phyloP scores from a whole-genome alignment of 2,329 filamentous ascomycete species.

The Teratosphaeriaceae sp. region DNA sequence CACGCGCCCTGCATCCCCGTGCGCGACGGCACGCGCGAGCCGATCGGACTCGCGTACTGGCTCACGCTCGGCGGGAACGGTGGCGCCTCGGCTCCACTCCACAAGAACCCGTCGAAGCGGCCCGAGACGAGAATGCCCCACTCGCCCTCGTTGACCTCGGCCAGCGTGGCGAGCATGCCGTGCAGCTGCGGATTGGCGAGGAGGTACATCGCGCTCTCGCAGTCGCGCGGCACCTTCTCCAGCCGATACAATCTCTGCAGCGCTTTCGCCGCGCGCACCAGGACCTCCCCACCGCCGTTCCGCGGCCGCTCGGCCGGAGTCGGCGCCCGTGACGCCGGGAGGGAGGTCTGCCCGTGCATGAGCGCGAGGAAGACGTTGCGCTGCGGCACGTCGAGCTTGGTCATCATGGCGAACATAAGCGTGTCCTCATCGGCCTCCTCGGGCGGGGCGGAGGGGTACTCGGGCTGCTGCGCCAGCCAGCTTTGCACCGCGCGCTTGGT shows the following conservation, averaged over 20 bases:
- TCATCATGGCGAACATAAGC: conserved; percentile 85
- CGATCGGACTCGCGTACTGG: conserved; percentile 20
- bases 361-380: conserved; percentile 78
- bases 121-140: conserved; percentile 95
- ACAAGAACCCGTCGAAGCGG: conserved; percentile 90
- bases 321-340: conserved; percentile 54
- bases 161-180: conserved; percentile 77
- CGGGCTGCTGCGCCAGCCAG: conserved; percentile 78
- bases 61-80: conserved; percentile 28
- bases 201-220: conserved; percentile 78
- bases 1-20: too few species aligned
- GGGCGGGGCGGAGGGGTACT: conserved; percentile 65
- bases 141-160: conserved; percentile 83
- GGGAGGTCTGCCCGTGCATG: conserved; percentile 52
- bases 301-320: conserved; percentile 47
- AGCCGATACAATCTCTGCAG: conserved; percentile 82
- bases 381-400: conserved; percentile 69
- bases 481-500: conserved; percentile 85
- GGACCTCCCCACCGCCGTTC: conserved; percentile 44
- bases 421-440: conserved; percentile 94
- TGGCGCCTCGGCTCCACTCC: conserved; percentile 78
- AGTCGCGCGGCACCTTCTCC: conserved; percentile 65
- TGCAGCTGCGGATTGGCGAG: conserved; percentile 77
- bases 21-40: conserved; percentile 30
- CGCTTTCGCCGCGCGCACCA: conserved; percentile 68